A percentile compares a stretch with the other conserved stretches of the same genome.
phyloP scores from a whole-genome alignment of 2,329 filamentous ascomycete species.

The Penicillium verrucosum region DNA sequence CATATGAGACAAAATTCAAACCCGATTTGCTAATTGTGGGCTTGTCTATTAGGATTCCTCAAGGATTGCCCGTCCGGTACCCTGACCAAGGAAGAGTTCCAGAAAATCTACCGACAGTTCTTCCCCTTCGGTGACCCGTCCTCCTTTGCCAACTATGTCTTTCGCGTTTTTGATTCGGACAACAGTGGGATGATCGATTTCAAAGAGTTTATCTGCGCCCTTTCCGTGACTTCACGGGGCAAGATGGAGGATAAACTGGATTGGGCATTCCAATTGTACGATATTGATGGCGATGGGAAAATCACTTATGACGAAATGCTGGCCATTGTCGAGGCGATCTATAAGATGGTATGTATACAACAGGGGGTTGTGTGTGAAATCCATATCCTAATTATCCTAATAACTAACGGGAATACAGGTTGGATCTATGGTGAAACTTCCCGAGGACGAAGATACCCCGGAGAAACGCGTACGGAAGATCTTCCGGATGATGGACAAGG shows the following conservation, averaged over 20 bases:
- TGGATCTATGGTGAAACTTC: constrained; percentile 97
- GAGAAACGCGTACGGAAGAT: constrained; percentile 98
- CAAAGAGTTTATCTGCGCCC: constrained; percentile 98
- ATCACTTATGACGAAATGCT: constrained; percentile 99
- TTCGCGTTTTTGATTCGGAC: constrained; percentile 98
- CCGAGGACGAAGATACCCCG: constrained; percentile 96
- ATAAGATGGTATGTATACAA: constrained; percentile 79
- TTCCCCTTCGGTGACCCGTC: constrained; percentile 98
- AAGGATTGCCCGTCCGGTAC: constrained; percentile 97
- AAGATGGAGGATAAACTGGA: constrained; percentile 99
- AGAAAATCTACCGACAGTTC: constrained; percentile 99
- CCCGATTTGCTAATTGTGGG: constrained; percentile 14
- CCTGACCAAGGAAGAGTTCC: constrained; percentile 97
- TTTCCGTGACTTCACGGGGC: constrained; percentile 93
- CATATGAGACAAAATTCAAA: neutral
- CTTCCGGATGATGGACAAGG: constrained; percentile 99
- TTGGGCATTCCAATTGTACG: constrained; percentile 99
- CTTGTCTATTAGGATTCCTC: constrained; percentile 72
- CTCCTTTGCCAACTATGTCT: constrained; percentile 97
- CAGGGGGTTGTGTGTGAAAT: neutral
- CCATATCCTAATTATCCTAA: neutral
- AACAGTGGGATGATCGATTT: constrained; percentile 98
- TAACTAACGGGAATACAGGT: constrained; percentile 56
- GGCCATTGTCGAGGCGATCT: constrained; percentile 97
- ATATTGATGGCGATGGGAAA: constrained; percentile 98